Base-by-base conservation (phyloP, 164 flowering plant species). In the Aristolochia californica region DNA sequence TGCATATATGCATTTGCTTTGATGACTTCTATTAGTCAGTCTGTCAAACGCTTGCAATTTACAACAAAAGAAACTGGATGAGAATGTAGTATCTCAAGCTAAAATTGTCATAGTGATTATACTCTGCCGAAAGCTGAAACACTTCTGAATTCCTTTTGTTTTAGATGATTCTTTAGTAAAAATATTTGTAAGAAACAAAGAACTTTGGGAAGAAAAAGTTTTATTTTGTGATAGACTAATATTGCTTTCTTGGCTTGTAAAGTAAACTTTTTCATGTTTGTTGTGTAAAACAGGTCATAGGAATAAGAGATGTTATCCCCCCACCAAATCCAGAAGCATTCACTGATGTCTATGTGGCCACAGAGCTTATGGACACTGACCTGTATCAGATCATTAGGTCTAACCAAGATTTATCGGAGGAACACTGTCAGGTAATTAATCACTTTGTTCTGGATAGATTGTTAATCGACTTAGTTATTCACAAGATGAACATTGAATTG, bases 291-390 rank as follows among this genome's bases (percentile, higher is more conserved):
- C 81, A 91, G 98, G 84, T 91, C 1, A 70, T 83, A 59, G 87
- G 61, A 27, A 68, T 88, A 30, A 82, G 75, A 70, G 98, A 91
- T 74, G 89, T 91, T 45, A 71, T 91, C 44, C 98, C 98, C 66
- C 98, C 98, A 56, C 93, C 96, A 12, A 5, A 75, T 25, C 60
- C 81, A 23, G 80, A 81, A 67, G 95, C 83, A 70, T 91, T 91
- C 63, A 69, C 68, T 20, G 98, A 91, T 70, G 98, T 91, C 17
- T 91, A 91, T 68, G 79, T 88, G 56, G 81, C 83, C 26, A 80
- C 82, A 0, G 98, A 91, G 59, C 89, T 91, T 25, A 91, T 91
- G 98, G 98, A 91, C 66, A 83, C 98, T 40, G 98, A 91, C 77
- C 95, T 91, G 55, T 93, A 91, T 60, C 95, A 88, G 57, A 91